Conservation (phyloP, 352 stramenopile species). For the Phytopythium montanum region DNA sequence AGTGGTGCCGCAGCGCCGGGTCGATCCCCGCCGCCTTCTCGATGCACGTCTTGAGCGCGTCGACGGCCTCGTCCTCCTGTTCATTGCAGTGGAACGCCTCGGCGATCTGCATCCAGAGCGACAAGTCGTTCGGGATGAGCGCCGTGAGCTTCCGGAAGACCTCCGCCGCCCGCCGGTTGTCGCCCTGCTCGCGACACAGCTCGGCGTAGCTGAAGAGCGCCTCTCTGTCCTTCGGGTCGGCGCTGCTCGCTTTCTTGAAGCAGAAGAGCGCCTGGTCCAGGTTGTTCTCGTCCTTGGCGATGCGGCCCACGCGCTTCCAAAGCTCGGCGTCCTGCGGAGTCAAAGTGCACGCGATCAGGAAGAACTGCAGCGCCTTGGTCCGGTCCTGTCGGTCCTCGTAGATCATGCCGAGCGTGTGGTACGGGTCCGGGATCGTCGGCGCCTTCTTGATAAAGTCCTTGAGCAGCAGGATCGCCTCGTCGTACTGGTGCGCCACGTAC, state of each 20-base stretch:
- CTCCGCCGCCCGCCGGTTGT: constrained; percentile 74
- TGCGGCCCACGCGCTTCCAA: constrained; percentile 82
- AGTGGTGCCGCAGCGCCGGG: constrained; percentile 48
- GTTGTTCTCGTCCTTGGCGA: constrained; percentile 86
- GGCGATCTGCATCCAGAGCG: constrained; percentile 84
- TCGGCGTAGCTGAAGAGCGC: constrained; percentile 81
- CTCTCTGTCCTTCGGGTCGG: constrained; percentile 78
- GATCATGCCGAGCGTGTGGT: constrained; percentile 86
- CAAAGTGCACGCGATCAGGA: constrained; percentile 80
- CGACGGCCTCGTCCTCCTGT: constrained; percentile 81
- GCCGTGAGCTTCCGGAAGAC: constrained; percentile 80
- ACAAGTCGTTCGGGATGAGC: constrained; percentile 67
- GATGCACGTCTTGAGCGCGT: constrained; percentile 83
- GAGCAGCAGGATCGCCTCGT: constrained; percentile 71
- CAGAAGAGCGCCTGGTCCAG: constrained; percentile 83
- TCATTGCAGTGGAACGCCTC: constrained; percentile 87
- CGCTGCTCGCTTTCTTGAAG: constrained; percentile 81
- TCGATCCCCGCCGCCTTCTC: constrained; percentile 66
- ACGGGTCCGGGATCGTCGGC: constrained; percentile 82
- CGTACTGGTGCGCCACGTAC: constrained; percentile 85
- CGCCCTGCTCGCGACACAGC: constrained; percentile 69
- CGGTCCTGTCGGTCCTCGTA: constrained; percentile 82
- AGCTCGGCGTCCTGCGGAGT: constrained; percentile 78
- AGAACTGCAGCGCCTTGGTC: constrained; percentile 83
- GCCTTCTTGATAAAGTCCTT: constrained; percentile 91